Evolutionary conservation across 75 land plant genomes (phyloP).

Genomic region (Ceratopteris richardii): DNA sequence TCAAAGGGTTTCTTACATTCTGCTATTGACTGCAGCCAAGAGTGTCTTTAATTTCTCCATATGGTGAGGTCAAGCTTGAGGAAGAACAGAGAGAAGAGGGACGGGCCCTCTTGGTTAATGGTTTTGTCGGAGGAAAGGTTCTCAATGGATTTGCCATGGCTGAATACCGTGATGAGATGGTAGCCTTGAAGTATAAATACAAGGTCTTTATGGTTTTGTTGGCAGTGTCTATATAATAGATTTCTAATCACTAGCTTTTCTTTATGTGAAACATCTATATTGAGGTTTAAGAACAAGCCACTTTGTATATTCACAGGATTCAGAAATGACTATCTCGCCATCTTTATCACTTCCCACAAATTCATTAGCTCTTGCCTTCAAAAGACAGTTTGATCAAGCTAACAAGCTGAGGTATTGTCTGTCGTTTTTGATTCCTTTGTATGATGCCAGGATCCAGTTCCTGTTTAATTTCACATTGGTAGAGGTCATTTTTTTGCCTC

Average conservation of each 20-base stretch:
- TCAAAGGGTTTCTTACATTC: no score
- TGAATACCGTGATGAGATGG: constrained; percentile 36
- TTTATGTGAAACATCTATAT: not conserved
- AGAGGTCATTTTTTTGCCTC: no score
- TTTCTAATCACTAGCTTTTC: not conserved
- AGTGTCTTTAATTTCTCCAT: constrained; percentile 57
- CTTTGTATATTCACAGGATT: constrained; percentile 43
- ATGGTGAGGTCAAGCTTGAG: constrained; percentile 62
- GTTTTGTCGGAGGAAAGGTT: constrained; percentile 39
- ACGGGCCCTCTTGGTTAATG: constrained; percentile 45
- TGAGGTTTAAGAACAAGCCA: not conserved
- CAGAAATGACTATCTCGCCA: constrained; percentile 64
- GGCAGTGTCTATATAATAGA: constrained; percentile 1
- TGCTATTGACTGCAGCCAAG: constrained; percentile 57
- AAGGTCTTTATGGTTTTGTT: constrained; percentile 39
- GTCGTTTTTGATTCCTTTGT: not conserved
- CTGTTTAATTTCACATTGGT: no score
- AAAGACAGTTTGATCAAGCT: constrained; percentile 57
- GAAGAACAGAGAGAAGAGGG: constrained; percentile 46
- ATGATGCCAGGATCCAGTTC: no score
- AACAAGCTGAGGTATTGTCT: constrained; percentile 75
- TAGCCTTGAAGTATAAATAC: constrained; percentile 55
- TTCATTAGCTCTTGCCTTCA: constrained; percentile 55
- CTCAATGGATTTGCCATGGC: constrained; percentile 63
- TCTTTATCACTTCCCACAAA: constrained; percentile 60